phyloP scores from a whole-genome alignment of 2,329 filamentous ascomycete genomes.

The Amauroascus niger region DNA sequence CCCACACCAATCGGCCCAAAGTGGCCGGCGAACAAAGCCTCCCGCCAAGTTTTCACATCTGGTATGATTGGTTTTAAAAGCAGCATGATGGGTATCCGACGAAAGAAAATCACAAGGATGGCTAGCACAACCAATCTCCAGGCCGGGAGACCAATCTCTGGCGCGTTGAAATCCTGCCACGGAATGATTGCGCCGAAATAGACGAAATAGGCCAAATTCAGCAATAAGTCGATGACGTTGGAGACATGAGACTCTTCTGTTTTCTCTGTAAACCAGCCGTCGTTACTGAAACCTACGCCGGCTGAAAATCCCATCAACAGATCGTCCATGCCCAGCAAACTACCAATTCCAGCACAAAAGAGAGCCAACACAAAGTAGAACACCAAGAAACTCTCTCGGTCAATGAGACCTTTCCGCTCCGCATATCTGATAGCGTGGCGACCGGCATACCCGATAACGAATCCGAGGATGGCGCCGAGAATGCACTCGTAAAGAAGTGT shows the following conservation, averaged over 20 bases:
- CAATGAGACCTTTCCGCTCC: slow-evolving; percentile 75
- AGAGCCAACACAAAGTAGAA: slow-evolving; percentile 97
- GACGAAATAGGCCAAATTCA: slow-evolving; percentile 97
- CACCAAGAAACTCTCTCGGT: slow-evolving; percentile 92
- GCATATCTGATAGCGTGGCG: slow-evolving; percentile 83
- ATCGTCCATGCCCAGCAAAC: slow-evolving; percentile 84
- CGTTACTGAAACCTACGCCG: slow-evolving; percentile 98
- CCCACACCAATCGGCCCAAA: slow-evolving; percentile 97
- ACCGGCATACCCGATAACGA: slow-evolving; percentile 76
- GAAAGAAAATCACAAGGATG: slow-evolving; percentile 89
- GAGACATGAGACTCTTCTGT: slow-evolving; percentile 98
- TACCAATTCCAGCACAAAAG: slow-evolving; percentile 89
- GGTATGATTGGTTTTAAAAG: slow-evolving; percentile 83
- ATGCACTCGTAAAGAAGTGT: slow-evolving; percentile 93
- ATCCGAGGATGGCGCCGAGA: slow-evolving; percentile 82
- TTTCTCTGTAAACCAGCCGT: slow-evolving; percentile 97
- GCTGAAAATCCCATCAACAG: slow-evolving; percentile 87
- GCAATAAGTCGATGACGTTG: slow-evolving; percentile 94
- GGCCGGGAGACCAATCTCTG: slow-evolving; percentile 61
- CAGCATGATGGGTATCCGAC: slow-evolving; percentile 92
- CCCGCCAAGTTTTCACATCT: slow-evolving; percentile 95
- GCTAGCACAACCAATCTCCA: slow-evolving; percentile 92
- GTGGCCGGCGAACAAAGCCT: slow-evolving; percentile 91
- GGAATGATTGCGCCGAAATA: slow-evolving; percentile 96
- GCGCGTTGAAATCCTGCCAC: slow-evolving; percentile 81